A percentile compares a stretch with the other conserved stretches of the same genome.
phyloP scores from a whole-genome alignment of 495 filamentous ascomycete genomes.

The Cetradonia linearis region DNA sequence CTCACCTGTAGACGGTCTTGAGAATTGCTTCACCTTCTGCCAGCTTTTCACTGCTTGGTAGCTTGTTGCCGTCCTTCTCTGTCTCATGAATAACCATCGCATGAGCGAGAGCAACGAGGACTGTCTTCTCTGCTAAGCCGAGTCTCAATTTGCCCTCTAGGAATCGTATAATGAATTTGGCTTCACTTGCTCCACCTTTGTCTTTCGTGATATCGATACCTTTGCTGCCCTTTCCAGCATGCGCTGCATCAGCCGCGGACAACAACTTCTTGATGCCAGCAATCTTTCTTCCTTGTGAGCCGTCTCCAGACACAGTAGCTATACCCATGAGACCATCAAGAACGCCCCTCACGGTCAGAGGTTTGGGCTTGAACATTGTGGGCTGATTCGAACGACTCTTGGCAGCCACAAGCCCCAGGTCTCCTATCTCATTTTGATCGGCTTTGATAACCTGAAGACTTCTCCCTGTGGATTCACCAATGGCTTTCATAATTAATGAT shows the following conservation, averaged over 20 bases:
- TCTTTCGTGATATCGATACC: constrained; percentile 79
- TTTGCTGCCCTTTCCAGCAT: constrained; percentile 54
- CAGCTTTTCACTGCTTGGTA: constrained; percentile 62
- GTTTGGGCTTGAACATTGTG: constrained; percentile 95
- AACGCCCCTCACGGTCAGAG: constrained; percentile 76
- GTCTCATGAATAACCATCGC: constrained; percentile 78
- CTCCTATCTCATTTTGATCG: constrained; percentile 92
- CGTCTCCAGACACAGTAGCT: constrained; percentile 76
- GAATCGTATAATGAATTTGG: constrained; percentile 86
- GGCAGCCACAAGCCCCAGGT: constrained; percentile 86
- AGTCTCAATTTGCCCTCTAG: constrained; percentile 88
- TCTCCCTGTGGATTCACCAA: constrained; percentile 86
- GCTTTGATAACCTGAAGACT: constrained; percentile 78
- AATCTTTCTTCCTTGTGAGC: constrained; percentile 81
- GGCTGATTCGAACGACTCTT: constrained; percentile 89
- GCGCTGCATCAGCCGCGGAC: constrained; percentile 67
- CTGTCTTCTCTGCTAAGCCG: constrained; percentile 83
- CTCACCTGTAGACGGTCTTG: constrained; percentile 81
- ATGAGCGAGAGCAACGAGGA: constrained; percentile 79
- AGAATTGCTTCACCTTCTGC: constrained; percentile 73
- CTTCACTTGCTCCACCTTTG: constrained; percentile 88
- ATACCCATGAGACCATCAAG: constrained; percentile 82
- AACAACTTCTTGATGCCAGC: constrained; percentile 90
- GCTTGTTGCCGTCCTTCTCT: constrained; percentile 51
- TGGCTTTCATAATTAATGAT: constrained; percentile 95